Evolutionary conservation across 495 filamentous ascomycete species (phyloP).

Genomic region (Neurospora sp.): DNA sequence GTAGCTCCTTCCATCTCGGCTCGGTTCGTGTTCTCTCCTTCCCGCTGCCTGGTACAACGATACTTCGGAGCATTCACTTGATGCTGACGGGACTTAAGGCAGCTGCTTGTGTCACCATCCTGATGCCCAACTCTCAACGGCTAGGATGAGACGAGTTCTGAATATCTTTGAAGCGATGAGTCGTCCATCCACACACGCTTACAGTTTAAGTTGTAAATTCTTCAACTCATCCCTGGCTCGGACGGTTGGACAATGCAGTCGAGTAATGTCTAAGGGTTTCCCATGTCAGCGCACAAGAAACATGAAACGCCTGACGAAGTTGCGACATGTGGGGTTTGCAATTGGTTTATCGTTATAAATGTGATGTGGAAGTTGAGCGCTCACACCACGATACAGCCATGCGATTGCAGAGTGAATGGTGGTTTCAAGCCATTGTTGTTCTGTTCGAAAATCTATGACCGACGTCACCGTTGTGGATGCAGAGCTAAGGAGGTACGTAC

Average conservation of each 20-base stretch:
- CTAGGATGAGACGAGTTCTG: background rate
- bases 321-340: background rate
- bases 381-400: background rate
- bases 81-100: background rate
- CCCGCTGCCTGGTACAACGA: background rate
- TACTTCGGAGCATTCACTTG: background rate
- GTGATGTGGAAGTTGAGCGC: background rate
- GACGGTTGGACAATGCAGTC: background rate
- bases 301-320: background rate
- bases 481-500: background rate
- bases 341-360: background rate
- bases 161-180: background rate
- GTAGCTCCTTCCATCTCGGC: background rate
- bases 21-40: background rate
- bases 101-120: background rate
- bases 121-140: background rate
- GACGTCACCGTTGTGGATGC: background rate
- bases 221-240: background rate
- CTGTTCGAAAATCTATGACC: background rate
- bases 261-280: background rate
- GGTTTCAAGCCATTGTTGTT: background rate
- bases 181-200: background rate
- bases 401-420: background rate
- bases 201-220: background rate
- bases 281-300: background rate